Conservation (phyloP, 2,329 filamentous ascomycete species). For the Nigrospora osmanthi region DNA sequence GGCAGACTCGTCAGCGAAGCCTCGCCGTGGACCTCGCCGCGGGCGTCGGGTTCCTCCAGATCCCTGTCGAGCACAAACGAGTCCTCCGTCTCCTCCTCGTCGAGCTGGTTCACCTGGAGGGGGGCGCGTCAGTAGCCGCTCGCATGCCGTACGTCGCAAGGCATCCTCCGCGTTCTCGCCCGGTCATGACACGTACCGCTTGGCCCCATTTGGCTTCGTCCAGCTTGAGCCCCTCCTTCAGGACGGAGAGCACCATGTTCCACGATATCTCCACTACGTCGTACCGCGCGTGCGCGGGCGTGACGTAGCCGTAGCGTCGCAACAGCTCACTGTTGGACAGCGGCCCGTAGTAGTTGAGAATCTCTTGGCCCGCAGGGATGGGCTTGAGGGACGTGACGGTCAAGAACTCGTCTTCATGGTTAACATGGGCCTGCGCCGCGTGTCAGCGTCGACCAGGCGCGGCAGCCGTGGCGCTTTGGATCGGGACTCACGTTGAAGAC, state of each 20-base stretch:
- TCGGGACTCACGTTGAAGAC: conserved; percentile 65
- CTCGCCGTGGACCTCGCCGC: conserved; percentile 33
- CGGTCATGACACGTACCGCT: conserved; percentile 25
- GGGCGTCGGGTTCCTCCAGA: conserved; percentile 40
- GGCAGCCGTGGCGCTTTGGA: background rate
- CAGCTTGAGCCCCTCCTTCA: conserved; percentile 28
- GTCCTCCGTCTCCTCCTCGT: conserved; percentile 65
- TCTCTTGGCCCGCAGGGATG: conserved; percentile 65
- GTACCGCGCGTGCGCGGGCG: conserved; percentile 65
- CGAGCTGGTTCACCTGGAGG: conserved; percentile 33
- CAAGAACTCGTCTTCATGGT: conserved; percentile 46
- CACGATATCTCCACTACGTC: conserved; percentile 77
- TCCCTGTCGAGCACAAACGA: conserved; percentile 61
- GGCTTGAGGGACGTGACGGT: conserved; percentile 64
- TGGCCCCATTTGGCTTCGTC: conserved; percentile 29
- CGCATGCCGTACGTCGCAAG: conserved; percentile 11
- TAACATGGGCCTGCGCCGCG: conserved; percentile 39
- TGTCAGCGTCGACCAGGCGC: background rate
- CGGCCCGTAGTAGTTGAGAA: conserved; percentile 85
- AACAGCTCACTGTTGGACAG: conserved; percentile 77
- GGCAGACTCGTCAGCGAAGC: conserved; percentile 34
- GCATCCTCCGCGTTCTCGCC: background rate
- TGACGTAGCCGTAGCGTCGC: conserved; percentile 82
- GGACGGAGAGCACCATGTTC: conserved; percentile 42
- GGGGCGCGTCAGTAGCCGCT: too few species aligned